A percentile compares a stretch with the other conserved stretches of the same genome.
Conservation (phyloP, 176 grass and related monocot genomes). For the Thalia dealbata region DNA sequence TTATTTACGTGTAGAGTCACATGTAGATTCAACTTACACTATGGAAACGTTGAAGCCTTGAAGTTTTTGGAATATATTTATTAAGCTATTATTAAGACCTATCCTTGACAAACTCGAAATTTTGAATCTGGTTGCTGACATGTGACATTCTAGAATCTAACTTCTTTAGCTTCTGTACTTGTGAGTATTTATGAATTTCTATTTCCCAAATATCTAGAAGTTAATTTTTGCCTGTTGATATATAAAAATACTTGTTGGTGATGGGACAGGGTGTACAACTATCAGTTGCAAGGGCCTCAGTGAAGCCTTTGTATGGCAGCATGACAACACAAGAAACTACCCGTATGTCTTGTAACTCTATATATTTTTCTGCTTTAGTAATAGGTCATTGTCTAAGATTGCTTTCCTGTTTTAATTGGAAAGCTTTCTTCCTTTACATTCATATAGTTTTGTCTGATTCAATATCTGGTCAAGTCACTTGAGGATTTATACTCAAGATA, state of each 20-base stretch:
- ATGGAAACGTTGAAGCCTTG: neutral
- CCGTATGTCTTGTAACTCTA: conserved; percentile 21
- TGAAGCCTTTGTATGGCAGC: conserved; percentile 22
- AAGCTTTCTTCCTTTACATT: neutral
- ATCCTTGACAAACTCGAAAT: neutral
- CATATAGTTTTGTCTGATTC: conserved; percentile 9
- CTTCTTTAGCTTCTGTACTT: neutral
- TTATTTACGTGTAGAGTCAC: neutral
- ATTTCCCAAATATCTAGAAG: neutral
- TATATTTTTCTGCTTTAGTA: neutral
- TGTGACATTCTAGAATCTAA: neutral
- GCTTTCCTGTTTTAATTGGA: neutral
- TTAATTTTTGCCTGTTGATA: neutral
- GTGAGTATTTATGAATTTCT: neutral
- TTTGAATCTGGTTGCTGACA: neutral
- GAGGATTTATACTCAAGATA: neutral
- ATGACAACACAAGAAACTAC: conserved; percentile 37
- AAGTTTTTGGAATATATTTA: neutral
- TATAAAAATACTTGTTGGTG: neutral
- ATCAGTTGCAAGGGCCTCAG: conserved; percentile 78
- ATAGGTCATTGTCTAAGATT: neutral
- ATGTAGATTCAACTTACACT: neutral
- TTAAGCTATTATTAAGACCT: neutral
- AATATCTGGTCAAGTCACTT: neutral
- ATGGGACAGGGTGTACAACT: conserved; percentile 55